A percentile compares a stretch with the other conserved stretches of the same genome.
Evolutionary conservation across 129 eudicot species (phyloP).

Genomic region (Mikania micrantha): DNA sequence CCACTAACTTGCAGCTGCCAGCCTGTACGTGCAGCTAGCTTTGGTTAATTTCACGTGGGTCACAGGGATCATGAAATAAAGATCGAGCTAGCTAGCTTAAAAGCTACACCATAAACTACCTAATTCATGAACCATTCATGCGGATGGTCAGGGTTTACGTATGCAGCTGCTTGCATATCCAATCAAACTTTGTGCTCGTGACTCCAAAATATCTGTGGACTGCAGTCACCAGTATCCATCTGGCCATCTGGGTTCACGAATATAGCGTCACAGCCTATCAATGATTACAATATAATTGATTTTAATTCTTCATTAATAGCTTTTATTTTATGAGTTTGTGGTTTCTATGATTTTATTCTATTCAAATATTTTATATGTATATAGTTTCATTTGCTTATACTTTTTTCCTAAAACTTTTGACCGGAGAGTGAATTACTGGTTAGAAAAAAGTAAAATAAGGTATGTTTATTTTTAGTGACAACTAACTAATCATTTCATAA

Average conservation of each 20-base stretch:
- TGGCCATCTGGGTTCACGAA: slow-evolving; percentile 20
- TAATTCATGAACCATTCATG: neutral
- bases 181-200: neutral
- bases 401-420: too few relatives aligned
- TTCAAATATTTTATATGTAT: too few relatives aligned
- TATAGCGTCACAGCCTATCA: slow-evolving; percentile 15
- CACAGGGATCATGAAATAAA: slow-evolving; percentile 21
- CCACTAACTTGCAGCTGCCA: slow-evolving; percentile 6
- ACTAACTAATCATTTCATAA: too few relatives aligned
- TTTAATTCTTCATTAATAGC: neutral
- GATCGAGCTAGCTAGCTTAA: too few relatives aligned
- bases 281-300: neutral
- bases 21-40: neutral
- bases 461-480: too few relatives aligned
- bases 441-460: too few relatives aligned
- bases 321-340: neutral
- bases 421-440: too few relatives aligned
- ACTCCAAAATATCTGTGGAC: slow-evolving; percentile 4
- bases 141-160: neutral
- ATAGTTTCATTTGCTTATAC: neutral
- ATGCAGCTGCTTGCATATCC: neutral
- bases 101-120: neutral
- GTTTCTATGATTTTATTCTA: neutral
- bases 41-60: slow-evolving; percentile 26
- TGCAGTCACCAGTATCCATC: slow-evolving; percentile 5